These are phyloP conservation scores for Amaranthus tricolor DNA, from an alignment of 179 eudicot genomes.

Conservation along the genomic window DNA sequence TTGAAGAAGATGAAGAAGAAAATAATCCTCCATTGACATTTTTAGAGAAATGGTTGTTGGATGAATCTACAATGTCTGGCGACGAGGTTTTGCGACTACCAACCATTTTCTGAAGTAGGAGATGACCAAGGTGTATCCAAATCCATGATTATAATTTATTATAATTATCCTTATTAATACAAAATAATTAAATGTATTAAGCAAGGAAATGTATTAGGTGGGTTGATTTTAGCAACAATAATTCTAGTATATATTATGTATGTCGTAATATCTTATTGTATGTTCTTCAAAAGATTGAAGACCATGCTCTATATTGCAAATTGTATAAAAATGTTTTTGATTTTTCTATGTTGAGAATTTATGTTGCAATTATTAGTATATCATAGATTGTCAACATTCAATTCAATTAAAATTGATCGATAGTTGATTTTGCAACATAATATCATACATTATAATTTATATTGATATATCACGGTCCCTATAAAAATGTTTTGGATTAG, in stretches of 20 bases:
- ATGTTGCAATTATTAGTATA: too few species aligned
- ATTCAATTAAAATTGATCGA: too few species aligned
- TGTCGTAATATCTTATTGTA: not conserved
- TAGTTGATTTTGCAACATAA: too few species aligned
- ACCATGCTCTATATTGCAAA: not conserved
- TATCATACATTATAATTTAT: too few species aligned
- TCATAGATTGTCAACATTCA: too few species aligned
- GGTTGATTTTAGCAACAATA: too few species aligned
- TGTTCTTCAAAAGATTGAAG: not conserved
- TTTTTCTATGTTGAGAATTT: not conserved
- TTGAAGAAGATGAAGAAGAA: slow-evolving; percentile 1
- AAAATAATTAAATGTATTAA: not conserved
- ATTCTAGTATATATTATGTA: too few species aligned
- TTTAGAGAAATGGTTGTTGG: slow-evolving; percentile 45
- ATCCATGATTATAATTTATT: not conserved
- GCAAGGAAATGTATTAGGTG: too few species aligned
- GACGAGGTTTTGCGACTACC: slow-evolving; percentile 34
- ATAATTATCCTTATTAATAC: not conserved
- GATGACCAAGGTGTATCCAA: not conserved
- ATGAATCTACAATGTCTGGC: slow-evolving; percentile 31
- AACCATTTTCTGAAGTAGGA: slow-evolving; percentile 17
- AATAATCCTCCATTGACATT: slow-evolving; percentile 39
- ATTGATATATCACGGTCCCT: too few species aligned
- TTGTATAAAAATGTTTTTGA: not conserved
- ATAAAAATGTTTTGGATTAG: too few species aligned